Conservation (phyloP, 768 basidiomycete genomes). For the Termitomyces sp. region DNA sequence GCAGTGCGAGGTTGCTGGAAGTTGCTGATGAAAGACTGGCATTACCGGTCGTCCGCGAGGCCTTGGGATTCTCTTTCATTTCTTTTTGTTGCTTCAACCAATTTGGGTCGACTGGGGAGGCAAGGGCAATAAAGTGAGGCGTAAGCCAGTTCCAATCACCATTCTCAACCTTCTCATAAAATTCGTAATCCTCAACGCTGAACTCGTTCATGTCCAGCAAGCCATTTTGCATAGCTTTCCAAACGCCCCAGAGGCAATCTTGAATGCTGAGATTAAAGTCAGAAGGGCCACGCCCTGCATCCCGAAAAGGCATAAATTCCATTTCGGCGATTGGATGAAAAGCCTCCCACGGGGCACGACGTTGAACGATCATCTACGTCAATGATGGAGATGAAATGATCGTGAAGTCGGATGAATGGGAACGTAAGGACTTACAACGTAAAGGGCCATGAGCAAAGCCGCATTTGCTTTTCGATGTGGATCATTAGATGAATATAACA, state of each 20-base stretch:
- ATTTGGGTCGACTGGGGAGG: conserved; percentile 77
- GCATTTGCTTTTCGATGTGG: conserved; percentile 90
- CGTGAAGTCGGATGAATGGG: not conserved
- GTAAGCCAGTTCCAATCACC: conserved; percentile 97
- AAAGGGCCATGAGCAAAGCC: conserved; percentile 89
- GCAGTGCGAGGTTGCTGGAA: conserved; percentile 49
- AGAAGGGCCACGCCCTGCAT: conserved; percentile 87
- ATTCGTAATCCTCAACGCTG: conserved; percentile 88
- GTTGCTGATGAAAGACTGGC: conserved; percentile 21
- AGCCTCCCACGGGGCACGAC: conserved; percentile 88
- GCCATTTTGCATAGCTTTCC: conserved; percentile 87
- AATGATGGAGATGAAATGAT: not conserved
- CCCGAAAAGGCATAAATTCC: conserved; percentile 93
- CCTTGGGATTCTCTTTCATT: conserved; percentile 37
- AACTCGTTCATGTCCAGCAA: conserved; percentile 95
- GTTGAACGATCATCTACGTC: conserved; percentile 83
- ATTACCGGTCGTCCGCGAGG: conserved; percentile 13
- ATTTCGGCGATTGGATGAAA: conserved; percentile 90
- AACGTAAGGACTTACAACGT: conserved; percentile 58
- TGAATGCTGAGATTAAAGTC: conserved; percentile 94
- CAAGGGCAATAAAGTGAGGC: conserved; percentile 89
- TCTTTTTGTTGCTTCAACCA: conserved; percentile 80
- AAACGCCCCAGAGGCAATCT: conserved; percentile 84
- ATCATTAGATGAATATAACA: conserved; percentile 85
- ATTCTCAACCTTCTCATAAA: conserved; percentile 92